phyloP scores from a whole-genome alignment of 192 early-diverging fungal species.

The Coemansia sp. region DNA sequence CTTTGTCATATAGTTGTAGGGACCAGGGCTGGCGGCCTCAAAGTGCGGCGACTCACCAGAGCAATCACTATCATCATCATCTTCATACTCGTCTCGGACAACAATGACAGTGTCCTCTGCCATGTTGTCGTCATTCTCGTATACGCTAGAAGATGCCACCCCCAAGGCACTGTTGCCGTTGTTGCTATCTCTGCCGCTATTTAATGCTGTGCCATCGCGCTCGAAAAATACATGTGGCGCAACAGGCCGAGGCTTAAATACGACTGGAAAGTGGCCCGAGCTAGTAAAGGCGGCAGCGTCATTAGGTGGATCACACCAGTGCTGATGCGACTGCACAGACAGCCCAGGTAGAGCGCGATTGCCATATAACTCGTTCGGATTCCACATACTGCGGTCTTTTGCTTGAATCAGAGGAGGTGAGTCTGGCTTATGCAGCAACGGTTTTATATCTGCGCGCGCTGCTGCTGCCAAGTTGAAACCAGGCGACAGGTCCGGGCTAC shows the following conservation, averaged over 20 bases:
- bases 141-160: not conserved
- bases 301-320: not conserved
- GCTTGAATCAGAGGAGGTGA: not conserved
- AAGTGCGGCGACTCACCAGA: slow-evolving; percentile 5
- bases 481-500: not conserved
- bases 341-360: too few relatives aligned
- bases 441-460: not conserved
- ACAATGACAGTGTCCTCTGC: not conserved
- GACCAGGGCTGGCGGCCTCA: not conserved
- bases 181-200: not conserved
- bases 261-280: not conserved
- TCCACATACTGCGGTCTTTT: not conserved
- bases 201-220: too few relatives aligned
- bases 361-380: too few relatives aligned
- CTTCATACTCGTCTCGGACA: slow-evolving; percentile 9
- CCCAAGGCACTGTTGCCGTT: not conserved
- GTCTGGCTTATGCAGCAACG: not conserved
- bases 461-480: not conserved
- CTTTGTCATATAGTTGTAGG: not conserved
- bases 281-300: not conserved
- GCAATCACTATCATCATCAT: not conserved
- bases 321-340: too few relatives aligned
- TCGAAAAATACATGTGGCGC: not conserved
- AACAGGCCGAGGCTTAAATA: not conserved
- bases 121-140: not conserved